Percentiles rank a stretch among this genome's conserved stretches.
Conservation (phyloP, 129 eudicot genomes). For the Flaveria trinervia region DNA sequence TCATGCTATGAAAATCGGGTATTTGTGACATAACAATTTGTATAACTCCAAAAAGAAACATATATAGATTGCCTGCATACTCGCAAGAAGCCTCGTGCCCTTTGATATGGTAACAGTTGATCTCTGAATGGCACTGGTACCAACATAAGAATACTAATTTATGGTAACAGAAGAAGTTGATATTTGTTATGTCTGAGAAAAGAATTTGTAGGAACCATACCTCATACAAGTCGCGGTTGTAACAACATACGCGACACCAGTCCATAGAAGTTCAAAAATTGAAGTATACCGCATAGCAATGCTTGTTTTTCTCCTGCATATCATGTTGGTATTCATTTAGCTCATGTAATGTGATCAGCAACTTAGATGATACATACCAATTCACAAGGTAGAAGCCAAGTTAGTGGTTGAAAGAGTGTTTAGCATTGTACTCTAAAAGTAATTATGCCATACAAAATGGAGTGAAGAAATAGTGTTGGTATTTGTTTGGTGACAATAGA, state of each 20-base stretch:
- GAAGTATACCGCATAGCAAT: constrained; percentile 57
- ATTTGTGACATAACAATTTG: constrained; percentile 67
- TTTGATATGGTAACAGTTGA: constrained; percentile 66
- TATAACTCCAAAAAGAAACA: constrained; percentile 59
- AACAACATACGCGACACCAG: constrained; percentile 77
- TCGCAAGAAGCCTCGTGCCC: constrained; percentile 56
- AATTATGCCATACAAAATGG: not conserved
- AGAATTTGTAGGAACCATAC: constrained; percentile 28
- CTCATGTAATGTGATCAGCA: not conserved
- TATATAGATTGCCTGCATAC: constrained; percentile 41
- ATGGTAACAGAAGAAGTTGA: not conserved
- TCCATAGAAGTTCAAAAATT: constrained; percentile 59
- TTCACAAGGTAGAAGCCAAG: not conserved
- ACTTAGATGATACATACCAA: not conserved
- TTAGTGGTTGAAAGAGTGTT: not conserved
- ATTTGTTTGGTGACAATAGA: not conserved
- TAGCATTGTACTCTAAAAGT: not conserved
- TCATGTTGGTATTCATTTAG: constrained; percentile 11
- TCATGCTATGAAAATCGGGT: constrained; percentile 68
- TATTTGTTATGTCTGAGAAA: not conserved
- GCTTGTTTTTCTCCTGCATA: constrained; percentile 52
- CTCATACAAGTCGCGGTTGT: constrained; percentile 69
- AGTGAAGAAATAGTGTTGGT: not conserved
- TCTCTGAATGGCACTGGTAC: constrained; percentile 58
- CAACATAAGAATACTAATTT: not conserved